Evolutionary conservation across 805 yeast genomes (phyloP), one percentile per base, ranked within the genome.

Genomic region (Kodamaea restingae): DNA sequence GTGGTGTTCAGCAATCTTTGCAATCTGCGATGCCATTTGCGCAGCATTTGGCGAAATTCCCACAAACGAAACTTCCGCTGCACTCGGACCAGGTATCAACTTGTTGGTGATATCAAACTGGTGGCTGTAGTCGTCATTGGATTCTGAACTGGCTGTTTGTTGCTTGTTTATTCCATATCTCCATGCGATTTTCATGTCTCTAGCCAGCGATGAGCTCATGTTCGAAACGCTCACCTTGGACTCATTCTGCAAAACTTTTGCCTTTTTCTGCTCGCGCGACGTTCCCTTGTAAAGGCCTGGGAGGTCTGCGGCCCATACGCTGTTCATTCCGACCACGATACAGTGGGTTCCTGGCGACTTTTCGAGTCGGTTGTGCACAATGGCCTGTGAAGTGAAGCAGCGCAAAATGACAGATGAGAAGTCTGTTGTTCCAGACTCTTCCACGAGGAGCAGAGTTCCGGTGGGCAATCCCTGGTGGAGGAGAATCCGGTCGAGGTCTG

Each of bases 101-200:
- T 81, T 72, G 15, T 82, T 75, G 0, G 95, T 86, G 40, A 87
- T 79, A 52, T 88, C 96, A 58, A 88, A 85, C 47, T 77, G 82
- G 43, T 78, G 67, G 43, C 62, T 74, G 57, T 78, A 87, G 46
- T 79, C 57, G 30, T 80, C 80, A 48, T 70, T 67, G 2, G 60
- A 55, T 6, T 38, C 31, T n/a, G 32, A 33, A 4, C 50, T 61
- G 1, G 56, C 40, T 5, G 38, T 38, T 11, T 4, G 35, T 33
- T 43, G 52, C 18, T 28, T 41, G 38, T 53, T 49, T 36, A 73
- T 50, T 0, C 91, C 93, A 54, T 90, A 90, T 52, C 97, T 75
- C 98, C 98, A 90, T 1, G 98, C 97, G 49, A 90, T 90, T 55
- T 81, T 85, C 72, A 90, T 65, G 47, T 82, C 86, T 27, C 43